Conservation (phyloP, 2,329 filamentous ascomycete genomes). For the Talaromyces sp. region DNA sequence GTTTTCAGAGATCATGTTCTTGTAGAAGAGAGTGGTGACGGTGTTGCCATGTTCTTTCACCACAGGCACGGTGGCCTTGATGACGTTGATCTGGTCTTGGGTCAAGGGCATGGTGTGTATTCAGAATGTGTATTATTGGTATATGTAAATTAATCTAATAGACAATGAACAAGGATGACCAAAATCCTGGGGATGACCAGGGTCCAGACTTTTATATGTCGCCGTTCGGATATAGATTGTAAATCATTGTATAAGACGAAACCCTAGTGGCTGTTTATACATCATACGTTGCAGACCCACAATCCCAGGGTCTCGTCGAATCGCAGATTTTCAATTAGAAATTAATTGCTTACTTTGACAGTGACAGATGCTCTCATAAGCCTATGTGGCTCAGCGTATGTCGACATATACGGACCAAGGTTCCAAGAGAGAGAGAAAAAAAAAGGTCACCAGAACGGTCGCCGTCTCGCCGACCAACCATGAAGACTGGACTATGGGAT, state of each 20-base stretch:
- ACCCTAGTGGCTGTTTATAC: background rate
- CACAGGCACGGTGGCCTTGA: conserved; percentile 66
- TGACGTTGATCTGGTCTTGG: conserved; percentile 56
- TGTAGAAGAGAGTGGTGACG: conserved; percentile 69
- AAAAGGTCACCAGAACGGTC: no score
- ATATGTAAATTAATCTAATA: background rate
- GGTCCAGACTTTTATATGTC: conserved; percentile 1
- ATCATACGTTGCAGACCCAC: conserved; percentile 2
- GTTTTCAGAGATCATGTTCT: conserved; percentile 59
- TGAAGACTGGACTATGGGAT: background rate
- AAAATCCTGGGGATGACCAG: background rate
- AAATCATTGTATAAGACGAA: no score
- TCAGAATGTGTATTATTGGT: background rate
- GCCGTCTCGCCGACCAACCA: background rate
- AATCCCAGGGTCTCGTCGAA: background rate
- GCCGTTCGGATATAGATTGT: background rate
- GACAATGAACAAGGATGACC: background rate
- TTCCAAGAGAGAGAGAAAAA: no score
- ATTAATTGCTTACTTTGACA: background rate
- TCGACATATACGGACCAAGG: no score
- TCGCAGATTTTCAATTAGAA: conserved; percentile 7
- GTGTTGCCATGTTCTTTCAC: conserved; percentile 62
- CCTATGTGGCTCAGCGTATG: no score
- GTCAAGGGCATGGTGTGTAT: conserved; percentile 48
- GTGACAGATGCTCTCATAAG: background rate